Percentiles rank a stretch among this genome's conserved stretches.
Evolutionary conservation across 2,329 filamentous ascomycete genomes (phyloP).

Genomic region (Onygena corvina): DNA sequence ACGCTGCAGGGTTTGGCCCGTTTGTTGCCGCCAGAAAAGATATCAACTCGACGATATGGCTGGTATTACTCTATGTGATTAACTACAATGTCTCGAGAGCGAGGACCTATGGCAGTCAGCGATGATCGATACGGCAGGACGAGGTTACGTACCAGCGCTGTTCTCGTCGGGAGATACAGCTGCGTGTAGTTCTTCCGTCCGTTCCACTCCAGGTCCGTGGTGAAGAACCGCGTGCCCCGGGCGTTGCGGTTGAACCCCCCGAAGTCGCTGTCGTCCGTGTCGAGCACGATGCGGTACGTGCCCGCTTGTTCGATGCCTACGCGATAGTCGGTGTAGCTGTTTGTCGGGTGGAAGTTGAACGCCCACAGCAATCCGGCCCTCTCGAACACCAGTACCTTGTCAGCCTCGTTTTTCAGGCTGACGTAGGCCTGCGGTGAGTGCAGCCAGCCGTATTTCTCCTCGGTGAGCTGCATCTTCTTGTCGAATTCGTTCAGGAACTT

Average conservation of each 20-base stretch:
- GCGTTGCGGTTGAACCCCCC: slow-evolving; percentile 71
- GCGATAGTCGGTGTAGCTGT: slow-evolving; percentile 84
- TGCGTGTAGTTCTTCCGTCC: slow-evolving; percentile 79
- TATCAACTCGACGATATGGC: no score
- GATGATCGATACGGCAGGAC: background rate
- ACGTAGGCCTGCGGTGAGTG: slow-evolving; percentile 77
- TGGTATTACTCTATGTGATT: no score
- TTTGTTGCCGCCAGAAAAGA: slow-evolving; percentile 9
- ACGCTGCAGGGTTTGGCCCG: no score
- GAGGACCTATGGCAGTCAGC: slow-evolving; percentile 36
- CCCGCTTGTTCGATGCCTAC: slow-evolving; percentile 76
- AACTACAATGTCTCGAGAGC: slow-evolving; percentile 35
- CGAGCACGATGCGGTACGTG: slow-evolving; percentile 76
- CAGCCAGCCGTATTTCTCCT: slow-evolving; percentile 86
- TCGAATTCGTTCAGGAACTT: slow-evolving; percentile 90
- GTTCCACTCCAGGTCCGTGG: slow-evolving; percentile 84
- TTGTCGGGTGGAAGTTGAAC: slow-evolving; percentile 85
- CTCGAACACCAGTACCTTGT: slow-evolving; percentile 95
- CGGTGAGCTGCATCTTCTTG: slow-evolving; percentile 73
- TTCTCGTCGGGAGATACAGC: slow-evolving; percentile 75
- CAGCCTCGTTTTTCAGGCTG: slow-evolving; percentile 80
- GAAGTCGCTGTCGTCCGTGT: slow-evolving; percentile 63
- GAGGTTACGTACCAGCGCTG: slow-evolving; percentile 57
- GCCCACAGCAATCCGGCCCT: slow-evolving; percentile 79
- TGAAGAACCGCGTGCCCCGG: slow-evolving; percentile 78